Conservation (phyloP, 768 basidiomycete species). For the Mycena albidolilacea region DNA sequence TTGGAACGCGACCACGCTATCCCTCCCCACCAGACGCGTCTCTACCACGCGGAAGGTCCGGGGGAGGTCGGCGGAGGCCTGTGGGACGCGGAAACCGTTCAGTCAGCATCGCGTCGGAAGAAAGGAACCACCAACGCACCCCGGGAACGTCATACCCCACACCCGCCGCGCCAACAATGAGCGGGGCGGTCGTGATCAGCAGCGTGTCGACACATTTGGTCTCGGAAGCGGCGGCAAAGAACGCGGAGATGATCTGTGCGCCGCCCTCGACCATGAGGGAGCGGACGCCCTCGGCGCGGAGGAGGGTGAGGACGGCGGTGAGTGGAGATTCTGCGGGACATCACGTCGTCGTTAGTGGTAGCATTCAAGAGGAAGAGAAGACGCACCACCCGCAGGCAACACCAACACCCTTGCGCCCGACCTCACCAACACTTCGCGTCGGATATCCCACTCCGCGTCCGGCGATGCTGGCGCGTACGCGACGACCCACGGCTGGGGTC, state of each 20-base stretch:
- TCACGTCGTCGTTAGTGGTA: not conserved
- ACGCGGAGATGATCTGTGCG: conserved; percentile 77
- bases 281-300: conserved; percentile 71
- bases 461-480: conserved; percentile 17
- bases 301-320: conserved; percentile 60
- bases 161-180: conserved; percentile 83
- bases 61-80: too few species aligned
- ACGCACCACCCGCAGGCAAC: conserved; percentile 50
- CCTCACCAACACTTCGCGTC: conserved; percentile 62
- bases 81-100: too few species aligned
- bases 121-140: not conserved
- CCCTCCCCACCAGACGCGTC: conserved; percentile 28
- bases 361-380: not conserved
- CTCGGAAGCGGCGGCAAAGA: conserved; percentile 65
- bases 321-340: not conserved
- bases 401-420: conserved; percentile 80
- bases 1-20: conserved; percentile 32
- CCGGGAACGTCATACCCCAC: conserved; percentile 61
- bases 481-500: conserved; percentile 83
- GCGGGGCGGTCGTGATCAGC: conserved; percentile 90
- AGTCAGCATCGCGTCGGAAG: too few species aligned
- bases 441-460: conserved; percentile 49
- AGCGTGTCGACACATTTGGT: conserved; percentile 73
- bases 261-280: conserved; percentile 98
- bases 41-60: conserved; percentile 13